Base-by-base conservation (phyloP, 495 filamentous ascomycete species). In the Gamarada debralockiae region DNA sequence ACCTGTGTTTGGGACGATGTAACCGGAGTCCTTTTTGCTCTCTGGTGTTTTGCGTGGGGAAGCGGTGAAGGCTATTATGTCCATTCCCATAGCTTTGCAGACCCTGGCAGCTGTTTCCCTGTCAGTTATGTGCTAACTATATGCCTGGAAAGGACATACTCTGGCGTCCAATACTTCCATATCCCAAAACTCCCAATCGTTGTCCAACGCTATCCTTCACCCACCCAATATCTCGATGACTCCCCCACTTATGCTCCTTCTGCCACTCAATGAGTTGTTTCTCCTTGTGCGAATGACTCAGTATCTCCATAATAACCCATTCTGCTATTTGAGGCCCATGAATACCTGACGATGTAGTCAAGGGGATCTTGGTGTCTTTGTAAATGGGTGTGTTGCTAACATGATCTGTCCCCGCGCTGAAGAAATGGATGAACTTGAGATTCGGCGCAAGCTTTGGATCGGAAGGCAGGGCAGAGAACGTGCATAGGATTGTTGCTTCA, bases 321-420 rank as follows among this genome's bases (percentile, higher is more conserved):
- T 96, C 90, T 0, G 88, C 74, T 50, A 95, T 95, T 52, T 90
- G 87, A 0, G 91, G 89, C 60, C 86, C 87, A 58, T 91, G 87
- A 44, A 93, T 80, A 14, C 89, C 89, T 18, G 80, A 85, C 33
- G 84, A 81, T 5, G 86, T 91, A 20, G 83, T 84, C 44, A 95
- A 74, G 0, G 75, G 67, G 45, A 92, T 77, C 13, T 81, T 59
- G 12, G 80, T 82, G 15, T 83, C 73, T 24, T 65, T 83, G 56
- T 86, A 84, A 1, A 92, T 71, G 3, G 86, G 86, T 29, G 79
- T 59, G 3, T 80, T 59, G 23, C 80, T 48, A 7, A 91, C 57
- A 52, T 84, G 83, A 61, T 95, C 88, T 10, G 80, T 76, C 1
- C 90, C 90, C 4, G 90, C 90, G 40, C 79, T 85, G 61, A 82